Conservation (phyloP, 768 basidiomycete genomes). For the Suillus subalutaceus region DNA sequence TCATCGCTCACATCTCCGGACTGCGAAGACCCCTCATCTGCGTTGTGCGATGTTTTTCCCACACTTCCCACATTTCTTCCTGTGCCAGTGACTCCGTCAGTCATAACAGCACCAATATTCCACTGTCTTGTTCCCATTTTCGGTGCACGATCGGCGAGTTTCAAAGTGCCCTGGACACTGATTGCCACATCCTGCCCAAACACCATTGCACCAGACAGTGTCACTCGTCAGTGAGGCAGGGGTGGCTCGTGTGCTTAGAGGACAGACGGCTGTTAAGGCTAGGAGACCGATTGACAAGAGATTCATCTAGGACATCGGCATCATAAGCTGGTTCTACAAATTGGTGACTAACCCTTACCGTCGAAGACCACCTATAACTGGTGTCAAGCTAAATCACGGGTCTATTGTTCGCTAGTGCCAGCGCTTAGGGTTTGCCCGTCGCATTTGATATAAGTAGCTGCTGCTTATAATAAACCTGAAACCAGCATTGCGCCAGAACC, state of each 20-base stretch:
- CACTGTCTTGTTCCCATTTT: slow-evolving; percentile 7
- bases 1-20: neutral
- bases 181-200: slow-evolving; percentile 16
- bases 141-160: slow-evolving; percentile 13
- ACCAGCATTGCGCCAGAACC: neutral
- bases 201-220: slow-evolving; percentile 13
- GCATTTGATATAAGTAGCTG: neutral
- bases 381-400: neutral
- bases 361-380: neutral
- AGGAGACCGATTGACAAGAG: neutral
- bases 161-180: slow-evolving; percentile 14
- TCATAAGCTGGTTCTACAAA: neutral
- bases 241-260: neutral
- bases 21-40: neutral
- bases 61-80: neutral
- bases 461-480: slow-evolving; percentile 3
- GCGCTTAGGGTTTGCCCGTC: neutral
- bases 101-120: slow-evolving; percentile 20
- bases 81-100: neutral
- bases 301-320: neutral
- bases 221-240: neutral
- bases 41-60: neutral
- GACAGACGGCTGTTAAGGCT: neutral
- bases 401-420: neutral
- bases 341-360: neutral